Conservation (phyloP, 208 protist genomes). For the Acanthamoeba healyi region DNA sequence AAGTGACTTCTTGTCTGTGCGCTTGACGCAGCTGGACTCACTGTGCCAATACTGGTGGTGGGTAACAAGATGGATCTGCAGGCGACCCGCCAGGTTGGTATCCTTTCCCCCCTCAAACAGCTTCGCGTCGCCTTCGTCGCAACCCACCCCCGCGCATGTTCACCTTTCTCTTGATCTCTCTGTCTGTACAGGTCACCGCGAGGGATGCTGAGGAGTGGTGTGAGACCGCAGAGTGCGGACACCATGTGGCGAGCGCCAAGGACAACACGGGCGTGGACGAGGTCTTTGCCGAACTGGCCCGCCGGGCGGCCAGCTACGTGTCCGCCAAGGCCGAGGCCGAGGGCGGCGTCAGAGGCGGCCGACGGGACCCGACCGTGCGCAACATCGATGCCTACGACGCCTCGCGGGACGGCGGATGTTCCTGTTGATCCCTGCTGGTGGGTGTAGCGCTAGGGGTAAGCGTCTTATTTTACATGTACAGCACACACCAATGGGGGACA, state of each 20-base stretch:
- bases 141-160: too few species aligned
- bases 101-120: too few species aligned
- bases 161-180: too few species aligned
- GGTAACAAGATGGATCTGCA: conserved; percentile 35
- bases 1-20: too few species aligned
- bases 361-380: background rate
- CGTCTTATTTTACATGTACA: too few species aligned
- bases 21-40: background rate
- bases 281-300: conserved; percentile 1
- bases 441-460: too few species aligned
- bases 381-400: background rate
- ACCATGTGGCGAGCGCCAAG: conserved; percentile 17
- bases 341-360: too few species aligned
- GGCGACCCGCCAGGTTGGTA: background rate
- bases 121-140: too few species aligned
- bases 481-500: too few species aligned
- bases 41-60: conserved; percentile 8
- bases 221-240: background rate
- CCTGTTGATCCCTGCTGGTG: background rate
- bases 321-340: background rate
- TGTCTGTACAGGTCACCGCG: background rate
- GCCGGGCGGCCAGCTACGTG: background rate
- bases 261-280: conserved; percentile 36
- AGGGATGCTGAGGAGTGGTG: conserved; percentile 9
- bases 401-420: background rate